phyloP scores from a whole-genome alignment of 306 rosid genomes.

The Ormosia emarginata region DNA sequence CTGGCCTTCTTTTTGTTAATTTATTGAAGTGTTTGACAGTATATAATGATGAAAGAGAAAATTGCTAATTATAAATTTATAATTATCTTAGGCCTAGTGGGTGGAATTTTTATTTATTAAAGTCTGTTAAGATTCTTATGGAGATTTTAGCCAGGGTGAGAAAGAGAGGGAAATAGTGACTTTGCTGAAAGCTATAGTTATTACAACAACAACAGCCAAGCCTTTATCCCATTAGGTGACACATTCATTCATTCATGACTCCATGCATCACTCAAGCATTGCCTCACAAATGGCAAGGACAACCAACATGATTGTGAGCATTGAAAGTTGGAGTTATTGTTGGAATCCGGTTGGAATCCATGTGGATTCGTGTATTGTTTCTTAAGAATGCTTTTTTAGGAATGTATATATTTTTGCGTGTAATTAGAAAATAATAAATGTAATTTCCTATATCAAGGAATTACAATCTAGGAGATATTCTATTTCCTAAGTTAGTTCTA shows the following conservation, averaged over 20 bases:
- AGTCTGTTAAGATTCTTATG: neutral
- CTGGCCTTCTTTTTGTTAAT: slow-evolving; percentile 3
- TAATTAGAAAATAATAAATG: no score
- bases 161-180: neutral
- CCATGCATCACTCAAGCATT: neutral
- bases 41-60: neutral
- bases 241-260: neutral
- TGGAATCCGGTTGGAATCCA: no score
- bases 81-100: neutral
- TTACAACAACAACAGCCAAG: neutral
- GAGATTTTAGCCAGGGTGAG: neutral
- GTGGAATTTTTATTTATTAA: neutral
- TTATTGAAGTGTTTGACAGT: neutral
- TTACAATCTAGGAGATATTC: no score
- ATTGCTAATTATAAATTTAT: neutral
- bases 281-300: neutral
- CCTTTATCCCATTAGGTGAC: neutral
- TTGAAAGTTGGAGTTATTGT: neutral
- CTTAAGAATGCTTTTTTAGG: no score
- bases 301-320: neutral
- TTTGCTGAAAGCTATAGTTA: neutral
- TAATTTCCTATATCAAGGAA: no score
- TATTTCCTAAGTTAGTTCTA: no score
- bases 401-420: no score
- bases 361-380: no score